Conservation (phyloP, 768 basidiomycete genomes). For the Collybia sordida region DNA sequence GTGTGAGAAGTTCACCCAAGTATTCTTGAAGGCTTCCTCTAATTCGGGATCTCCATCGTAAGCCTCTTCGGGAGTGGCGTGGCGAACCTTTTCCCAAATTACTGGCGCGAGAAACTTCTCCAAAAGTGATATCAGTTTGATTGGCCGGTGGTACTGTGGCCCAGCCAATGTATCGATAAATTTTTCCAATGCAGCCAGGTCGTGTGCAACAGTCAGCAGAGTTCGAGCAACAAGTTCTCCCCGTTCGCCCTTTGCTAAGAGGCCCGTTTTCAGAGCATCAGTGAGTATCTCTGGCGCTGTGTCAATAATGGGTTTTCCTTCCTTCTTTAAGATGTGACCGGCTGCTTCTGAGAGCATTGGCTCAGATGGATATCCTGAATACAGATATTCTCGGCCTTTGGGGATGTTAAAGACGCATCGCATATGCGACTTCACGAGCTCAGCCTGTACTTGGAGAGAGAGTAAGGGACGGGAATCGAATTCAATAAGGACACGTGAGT, state of each 20-base stretch:
- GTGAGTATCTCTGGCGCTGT: background rate
- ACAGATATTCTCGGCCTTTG: background rate
- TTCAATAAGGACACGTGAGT: background rate
- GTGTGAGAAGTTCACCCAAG: background rate
- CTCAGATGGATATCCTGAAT: background rate
- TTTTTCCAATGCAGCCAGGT: background rate
- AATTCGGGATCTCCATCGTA: background rate
- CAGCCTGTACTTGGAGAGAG: background rate
- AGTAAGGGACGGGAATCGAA: background rate
- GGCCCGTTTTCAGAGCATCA: background rate
- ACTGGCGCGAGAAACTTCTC: background rate
- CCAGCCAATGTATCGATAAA: background rate
- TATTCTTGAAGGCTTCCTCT: background rate
- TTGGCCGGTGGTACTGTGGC: background rate
- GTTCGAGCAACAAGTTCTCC: background rate
- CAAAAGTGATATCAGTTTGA: background rate
- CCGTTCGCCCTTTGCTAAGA: background rate
- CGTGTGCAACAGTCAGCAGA: background rate
- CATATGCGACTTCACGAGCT: background rate
- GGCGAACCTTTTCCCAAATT: background rate
- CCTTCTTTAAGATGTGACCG: background rate
- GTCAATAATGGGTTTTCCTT: background rate
- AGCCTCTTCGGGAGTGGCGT: background rate
- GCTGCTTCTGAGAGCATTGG: background rate
- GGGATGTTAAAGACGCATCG: background rate